Conservation (phyloP, 345 rosid genomes). For the Populus tremula region DNA sequence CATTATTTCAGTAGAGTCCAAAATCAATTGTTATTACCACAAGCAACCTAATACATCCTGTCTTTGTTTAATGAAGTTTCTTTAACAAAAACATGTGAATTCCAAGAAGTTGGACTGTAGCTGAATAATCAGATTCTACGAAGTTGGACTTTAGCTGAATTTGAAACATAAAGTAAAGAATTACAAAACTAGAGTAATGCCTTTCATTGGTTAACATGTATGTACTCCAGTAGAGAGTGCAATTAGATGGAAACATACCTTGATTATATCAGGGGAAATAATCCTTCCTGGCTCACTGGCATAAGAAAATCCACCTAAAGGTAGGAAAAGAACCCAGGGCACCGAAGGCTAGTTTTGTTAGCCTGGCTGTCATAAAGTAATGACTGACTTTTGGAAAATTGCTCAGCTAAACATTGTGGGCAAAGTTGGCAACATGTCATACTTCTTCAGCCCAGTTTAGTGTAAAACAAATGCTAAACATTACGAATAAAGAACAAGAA, state of each 20-base stretch:
- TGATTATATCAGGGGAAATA: too few species aligned
- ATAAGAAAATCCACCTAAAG: not conserved
- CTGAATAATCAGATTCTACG: not conserved
- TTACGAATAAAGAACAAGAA: too few species aligned
- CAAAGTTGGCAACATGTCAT: not conserved
- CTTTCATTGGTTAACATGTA: not conserved
- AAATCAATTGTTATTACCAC: not conserved
- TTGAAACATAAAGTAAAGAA: not conserved
- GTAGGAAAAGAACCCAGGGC: not conserved
- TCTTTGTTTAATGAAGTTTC: not conserved
- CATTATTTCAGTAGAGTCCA: not conserved
- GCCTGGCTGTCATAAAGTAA: not conserved
- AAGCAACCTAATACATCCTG: not conserved
- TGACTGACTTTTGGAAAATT: not conserved
- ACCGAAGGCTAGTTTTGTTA: not conserved
- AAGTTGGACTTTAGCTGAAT: not conserved
- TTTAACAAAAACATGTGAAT: not conserved
- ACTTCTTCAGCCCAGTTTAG: not conserved
- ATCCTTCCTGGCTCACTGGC: not conserved
- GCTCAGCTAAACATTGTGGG: not conserved
- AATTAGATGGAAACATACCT: not conserved
- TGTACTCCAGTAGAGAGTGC: not conserved
- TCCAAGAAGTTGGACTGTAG: not conserved
- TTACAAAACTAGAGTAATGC: not conserved
- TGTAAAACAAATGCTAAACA: not conserved